Conservation (phyloP, 441 rosid species). For the Euphorbia schlechtendalii region DNA sequence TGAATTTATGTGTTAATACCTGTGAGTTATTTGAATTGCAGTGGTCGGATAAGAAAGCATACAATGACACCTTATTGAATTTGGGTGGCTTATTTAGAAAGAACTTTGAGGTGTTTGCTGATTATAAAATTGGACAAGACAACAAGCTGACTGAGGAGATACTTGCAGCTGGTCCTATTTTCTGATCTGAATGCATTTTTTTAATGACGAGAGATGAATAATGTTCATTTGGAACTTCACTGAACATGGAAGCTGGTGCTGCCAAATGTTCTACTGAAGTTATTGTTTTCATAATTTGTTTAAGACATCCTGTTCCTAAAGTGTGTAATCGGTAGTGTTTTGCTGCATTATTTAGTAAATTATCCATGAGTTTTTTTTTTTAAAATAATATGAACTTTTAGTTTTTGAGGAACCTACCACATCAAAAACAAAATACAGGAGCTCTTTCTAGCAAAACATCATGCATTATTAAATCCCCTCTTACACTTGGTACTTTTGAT, state of each 20-base stretch:
- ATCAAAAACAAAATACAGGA: no score
- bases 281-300: background rate
- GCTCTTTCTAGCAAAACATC: no score
- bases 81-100: constrained; percentile 45
- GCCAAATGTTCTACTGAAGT: background rate
- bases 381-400: no score
- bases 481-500: no score
- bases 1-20: background rate
- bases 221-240: background rate
- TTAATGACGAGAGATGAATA: background rate
- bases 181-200: constrained; percentile 12
- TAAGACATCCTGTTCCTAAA: no score
- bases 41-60: constrained; percentile 56
- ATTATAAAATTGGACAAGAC: constrained; percentile 43
- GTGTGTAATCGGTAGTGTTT: no score
- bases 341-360: no score
- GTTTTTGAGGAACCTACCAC: no score
- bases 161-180: constrained; percentile 39
- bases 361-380: no score
- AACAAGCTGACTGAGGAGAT: constrained; percentile 38
- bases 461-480: no score
- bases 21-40: constrained; percentile 18
- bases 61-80: constrained; percentile 43
- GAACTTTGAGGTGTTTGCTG: constrained; percentile 37
- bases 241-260: background rate